A percentile compares a stretch with the other conserved stretches of the same genome.
phyloP scores from a whole-genome alignment of 345 rosid species.

The Reutealis trisperma region DNA sequence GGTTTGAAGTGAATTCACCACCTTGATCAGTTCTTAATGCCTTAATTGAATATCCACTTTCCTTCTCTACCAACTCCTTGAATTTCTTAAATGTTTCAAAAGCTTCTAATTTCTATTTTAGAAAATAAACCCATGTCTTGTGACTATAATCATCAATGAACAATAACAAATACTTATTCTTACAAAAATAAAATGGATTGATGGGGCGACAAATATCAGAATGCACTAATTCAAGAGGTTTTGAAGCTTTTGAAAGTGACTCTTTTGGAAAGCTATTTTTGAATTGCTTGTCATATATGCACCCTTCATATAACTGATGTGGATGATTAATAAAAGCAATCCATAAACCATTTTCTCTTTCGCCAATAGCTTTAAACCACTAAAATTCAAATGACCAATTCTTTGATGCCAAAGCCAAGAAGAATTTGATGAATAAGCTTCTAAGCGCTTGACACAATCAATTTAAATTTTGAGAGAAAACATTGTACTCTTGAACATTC shows the following conservation, averaged over 20 bases:
- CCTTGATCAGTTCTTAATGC: too few species aligned
- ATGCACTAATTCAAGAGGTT: too few species aligned
- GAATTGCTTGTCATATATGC: background rate
- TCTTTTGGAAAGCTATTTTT: background rate
- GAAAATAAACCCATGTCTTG: background rate
- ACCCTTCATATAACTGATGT: constrained; percentile 7
- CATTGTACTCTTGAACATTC: background rate
- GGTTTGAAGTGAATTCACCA: too few species aligned
- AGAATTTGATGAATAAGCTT: background rate
- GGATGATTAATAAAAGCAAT: background rate
- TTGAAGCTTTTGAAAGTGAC: background rate
- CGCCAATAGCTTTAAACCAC: background rate
- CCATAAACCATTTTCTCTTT: constrained; percentile 2
- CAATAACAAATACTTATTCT: background rate
- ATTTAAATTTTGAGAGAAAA: background rate
- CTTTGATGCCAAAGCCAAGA: constrained; percentile 2
- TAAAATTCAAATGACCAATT: constrained; percentile 2
- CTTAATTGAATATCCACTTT: background rate
- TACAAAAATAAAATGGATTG: background rate
- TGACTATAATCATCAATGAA: background rate
- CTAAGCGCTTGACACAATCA: background rate
- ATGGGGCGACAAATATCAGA: too few species aligned
- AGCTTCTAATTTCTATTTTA: background rate
- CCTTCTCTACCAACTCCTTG: background rate
- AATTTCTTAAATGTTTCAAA: background rate